Conservation (phyloP, 148 eudicot genomes). For the Chenopodium formosanum region DNA sequence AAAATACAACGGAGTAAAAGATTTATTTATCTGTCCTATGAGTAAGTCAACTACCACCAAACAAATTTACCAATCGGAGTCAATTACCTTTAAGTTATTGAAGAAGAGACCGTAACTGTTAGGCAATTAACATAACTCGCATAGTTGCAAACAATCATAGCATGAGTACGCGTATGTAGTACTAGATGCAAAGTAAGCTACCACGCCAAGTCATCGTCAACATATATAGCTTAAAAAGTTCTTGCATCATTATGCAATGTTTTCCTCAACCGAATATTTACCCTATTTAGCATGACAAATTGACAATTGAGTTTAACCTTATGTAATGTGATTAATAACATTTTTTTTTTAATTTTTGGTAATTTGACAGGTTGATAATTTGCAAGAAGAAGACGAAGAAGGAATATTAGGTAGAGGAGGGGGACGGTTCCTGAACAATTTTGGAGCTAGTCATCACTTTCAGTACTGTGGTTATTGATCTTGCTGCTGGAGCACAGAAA, state of each 20-base stretch:
- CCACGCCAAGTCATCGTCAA: too few species aligned
- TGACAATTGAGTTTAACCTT: background rate
- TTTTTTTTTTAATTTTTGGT: background rate
- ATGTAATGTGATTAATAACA: background rate
- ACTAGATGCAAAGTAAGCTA: too few species aligned
- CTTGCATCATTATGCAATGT: background rate
- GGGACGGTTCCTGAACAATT: conserved; percentile 42
- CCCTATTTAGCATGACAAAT: conserved; percentile 1
- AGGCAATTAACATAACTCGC: too few species aligned
- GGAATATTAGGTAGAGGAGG: conserved; percentile 35
- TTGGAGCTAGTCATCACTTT: conserved; percentile 49
- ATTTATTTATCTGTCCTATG: background rate
- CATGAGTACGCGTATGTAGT: too few species aligned
- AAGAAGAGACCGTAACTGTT: too few species aligned
- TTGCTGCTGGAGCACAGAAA: conserved; percentile 1
- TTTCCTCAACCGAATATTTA: background rate
- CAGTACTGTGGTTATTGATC: conserved; percentile 48
- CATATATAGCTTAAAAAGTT: background rate
- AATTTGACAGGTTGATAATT: conserved; percentile 50
- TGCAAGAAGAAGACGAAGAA: conserved; percentile 48
- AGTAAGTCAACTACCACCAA: background rate
- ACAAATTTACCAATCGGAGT: background rate
- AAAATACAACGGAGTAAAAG: too few species aligned
- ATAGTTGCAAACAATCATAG: too few species aligned
- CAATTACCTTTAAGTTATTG: too few species aligned